These are phyloP conservation scores for Globisporangium orthogonon DNA, from an alignment of 352 stramenopile species.

Conservation along the genomic window DNA sequence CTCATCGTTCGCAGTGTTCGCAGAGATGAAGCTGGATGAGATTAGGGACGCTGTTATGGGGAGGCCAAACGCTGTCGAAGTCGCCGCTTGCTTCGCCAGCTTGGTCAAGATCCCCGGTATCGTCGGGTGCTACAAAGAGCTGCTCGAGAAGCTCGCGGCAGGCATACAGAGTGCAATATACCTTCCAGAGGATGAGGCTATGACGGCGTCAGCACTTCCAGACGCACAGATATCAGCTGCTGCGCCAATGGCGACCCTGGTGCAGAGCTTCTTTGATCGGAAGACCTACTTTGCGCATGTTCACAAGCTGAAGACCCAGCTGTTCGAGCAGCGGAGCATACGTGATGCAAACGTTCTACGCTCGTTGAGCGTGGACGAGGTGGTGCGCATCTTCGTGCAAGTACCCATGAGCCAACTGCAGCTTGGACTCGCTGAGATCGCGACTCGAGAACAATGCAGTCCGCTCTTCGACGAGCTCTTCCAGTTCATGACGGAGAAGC, in stretches of 20 bases:
- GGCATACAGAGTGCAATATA: constrained; percentile 62
- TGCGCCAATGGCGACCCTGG: constrained; percentile 41
- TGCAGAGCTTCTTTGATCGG: constrained; percentile 43
- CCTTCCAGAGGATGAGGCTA: constrained; percentile 13
- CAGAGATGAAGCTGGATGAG: constrained; percentile 72
- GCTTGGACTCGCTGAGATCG: constrained; percentile 18
- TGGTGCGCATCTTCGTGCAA: constrained; percentile 36
- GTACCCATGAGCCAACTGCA: constrained; percentile 31
- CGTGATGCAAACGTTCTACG: constrained; percentile 30
- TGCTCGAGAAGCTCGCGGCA: constrained; percentile 61
- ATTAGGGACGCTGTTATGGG: constrained; percentile 54
- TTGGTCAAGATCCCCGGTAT: constrained; percentile 77
- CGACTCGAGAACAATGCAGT: constrained; percentile 12
- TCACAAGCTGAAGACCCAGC: constrained; percentile 38
- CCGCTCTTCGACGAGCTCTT: constrained; percentile 9
- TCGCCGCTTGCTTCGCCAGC: constrained; percentile 66
- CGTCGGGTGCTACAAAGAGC: constrained; percentile 53
- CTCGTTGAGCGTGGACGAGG: constrained; percentile 34
- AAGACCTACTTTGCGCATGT: constrained; percentile 70
- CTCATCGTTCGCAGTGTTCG: constrained; percentile 70
- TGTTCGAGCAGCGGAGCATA: constrained; percentile 35
- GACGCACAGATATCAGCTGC: background rate
- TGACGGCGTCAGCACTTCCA: background rate
- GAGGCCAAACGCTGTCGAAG: constrained; percentile 64
- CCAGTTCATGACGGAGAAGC: constrained; percentile 8